Conservation (phyloP, 1,139 yeast species). For the Yamadazyma sp. region DNA sequence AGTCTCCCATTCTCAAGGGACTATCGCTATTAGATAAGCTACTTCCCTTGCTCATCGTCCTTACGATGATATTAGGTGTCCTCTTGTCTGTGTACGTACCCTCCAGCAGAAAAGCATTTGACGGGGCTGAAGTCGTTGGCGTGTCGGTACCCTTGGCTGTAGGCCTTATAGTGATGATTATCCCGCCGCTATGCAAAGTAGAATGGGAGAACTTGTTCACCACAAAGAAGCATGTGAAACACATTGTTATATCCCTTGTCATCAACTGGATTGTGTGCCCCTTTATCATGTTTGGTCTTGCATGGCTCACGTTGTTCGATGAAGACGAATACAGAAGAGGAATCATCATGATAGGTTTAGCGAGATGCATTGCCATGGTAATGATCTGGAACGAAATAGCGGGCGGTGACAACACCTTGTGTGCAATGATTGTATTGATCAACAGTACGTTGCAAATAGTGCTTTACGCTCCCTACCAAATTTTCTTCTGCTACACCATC, state of each 20-base stretch:
- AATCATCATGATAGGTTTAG: slow-evolving; percentile 58
- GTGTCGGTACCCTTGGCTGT: slow-evolving; percentile 50
- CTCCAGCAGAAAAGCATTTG: slow-evolving; percentile 26
- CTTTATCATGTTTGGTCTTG: slow-evolving; percentile 55
- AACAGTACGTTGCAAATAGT: slow-evolving; percentile 55
- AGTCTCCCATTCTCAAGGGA: not conserved
- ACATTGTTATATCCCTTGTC: slow-evolving; percentile 38
- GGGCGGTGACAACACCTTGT: slow-evolving; percentile 50
- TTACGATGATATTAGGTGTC: slow-evolving; percentile 30
- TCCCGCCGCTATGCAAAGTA: slow-evolving; percentile 57
- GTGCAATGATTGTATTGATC: slow-evolving; percentile 53
- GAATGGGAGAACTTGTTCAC: slow-evolving; percentile 43
- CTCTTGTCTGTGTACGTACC: slow-evolving; percentile 35
- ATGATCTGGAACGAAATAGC: slow-evolving; percentile 62
- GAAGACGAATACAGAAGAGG: slow-evolving; percentile 52
- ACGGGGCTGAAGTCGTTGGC: slow-evolving; percentile 25
- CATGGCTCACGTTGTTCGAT: slow-evolving; percentile 56
- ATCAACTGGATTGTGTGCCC: slow-evolving; percentile 62
- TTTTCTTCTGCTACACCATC: slow-evolving; percentile 46
- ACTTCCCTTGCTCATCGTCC: slow-evolving; percentile 28
- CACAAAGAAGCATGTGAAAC: slow-evolving; percentile 18
- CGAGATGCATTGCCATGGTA: slow-evolving; percentile 67
- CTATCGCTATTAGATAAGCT: slow-evolving; percentile 25
- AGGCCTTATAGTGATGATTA: slow-evolving; percentile 59
- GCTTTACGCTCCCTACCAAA: slow-evolving; percentile 55